Evolutionary conservation across 306 rosid genomes (phyloP), one percentile per base, ranked within the genome.

Genomic region (Trifolium dubium): DNA sequence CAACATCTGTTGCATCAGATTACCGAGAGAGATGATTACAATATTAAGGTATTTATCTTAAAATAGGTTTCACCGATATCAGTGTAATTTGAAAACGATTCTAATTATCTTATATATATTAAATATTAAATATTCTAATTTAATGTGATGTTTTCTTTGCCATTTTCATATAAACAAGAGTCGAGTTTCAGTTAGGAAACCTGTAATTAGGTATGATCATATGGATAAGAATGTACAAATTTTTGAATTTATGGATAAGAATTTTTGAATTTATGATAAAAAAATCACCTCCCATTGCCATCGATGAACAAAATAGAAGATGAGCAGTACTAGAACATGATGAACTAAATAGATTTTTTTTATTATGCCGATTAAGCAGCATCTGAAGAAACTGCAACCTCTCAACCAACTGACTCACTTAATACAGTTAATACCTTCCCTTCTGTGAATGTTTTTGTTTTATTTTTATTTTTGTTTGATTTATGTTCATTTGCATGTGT

Each of bases 1-100:
- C 99, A 95, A 79, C 99, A 95, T 77, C 84, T 95, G 50, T 68
- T 95, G 84, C 99, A 87, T 85, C 99, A 95, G 77, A 92, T 92
- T 73, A 92, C 99, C 10, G 99, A 95, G 86, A 86, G 98, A 68
- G 99, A 92, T 81, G 99, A 95, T 82, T 95, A 92, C 73, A 95
- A 95, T 82, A 92, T 95, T 72, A 95, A 92, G 99, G 99, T 95
- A 82, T 75, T 40, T 60, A 50, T 76, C 43, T 66, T 78, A 34
- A 47, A 63, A 58, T 46, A 54, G 47, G 8, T 69, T 58, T n/a
- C 59, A 54, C 64, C 4, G 11, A 30, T 75, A 39, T 17, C 39
- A 19, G 56, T 70, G 50, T 65, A 53, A 8, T 62, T 56, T 19
- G 13, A 83, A 64, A 63, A 35, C 51, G 1, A 62, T 64, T 19